Percentiles rank a stretch among this genome's conserved stretches.
phyloP scores from a whole-genome alignment of 345 rosid genomes.

The Brassica cretica region DNA sequence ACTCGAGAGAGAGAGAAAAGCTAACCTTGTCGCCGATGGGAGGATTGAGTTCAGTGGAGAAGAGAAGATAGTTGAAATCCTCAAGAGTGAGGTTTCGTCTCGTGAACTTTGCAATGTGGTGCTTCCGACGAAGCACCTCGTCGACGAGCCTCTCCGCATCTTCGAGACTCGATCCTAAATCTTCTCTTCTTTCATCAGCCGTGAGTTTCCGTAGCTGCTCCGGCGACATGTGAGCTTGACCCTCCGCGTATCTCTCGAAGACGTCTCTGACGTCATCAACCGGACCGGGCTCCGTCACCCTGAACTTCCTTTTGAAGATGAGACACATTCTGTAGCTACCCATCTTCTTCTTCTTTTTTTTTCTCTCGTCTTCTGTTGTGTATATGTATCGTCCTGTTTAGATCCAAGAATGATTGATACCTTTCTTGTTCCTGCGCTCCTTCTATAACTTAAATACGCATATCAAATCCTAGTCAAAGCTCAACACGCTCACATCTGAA shows the following conservation, averaged over 20 bases:
- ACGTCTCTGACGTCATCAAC: conserved; percentile 61
- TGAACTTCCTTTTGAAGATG: conserved; percentile 74
- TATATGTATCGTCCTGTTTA: conserved; percentile 15
- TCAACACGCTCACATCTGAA: conserved; percentile 28
- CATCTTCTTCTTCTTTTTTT: conserved; percentile 39
- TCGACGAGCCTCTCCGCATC: conserved; percentile 62
- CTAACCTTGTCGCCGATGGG: conserved; percentile 54
- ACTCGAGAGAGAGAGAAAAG: not conserved
- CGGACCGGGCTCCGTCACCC: conserved; percentile 60
- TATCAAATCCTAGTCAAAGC: conserved; percentile 19
- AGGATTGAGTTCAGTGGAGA: conserved; percentile 65
- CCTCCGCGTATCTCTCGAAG: conserved; percentile 57
- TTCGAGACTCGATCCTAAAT: conserved; percentile 38
- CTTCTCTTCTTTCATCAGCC: conserved; percentile 45
- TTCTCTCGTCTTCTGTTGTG: not conserved
- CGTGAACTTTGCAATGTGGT: conserved; percentile 62
- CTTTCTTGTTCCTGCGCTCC: conserved; percentile 9
- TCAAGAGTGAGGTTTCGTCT: conserved; percentile 67
- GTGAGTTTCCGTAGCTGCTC: conserved; percentile 66
- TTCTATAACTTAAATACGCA: conserved; percentile 15
- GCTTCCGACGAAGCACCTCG: conserved; percentile 55
- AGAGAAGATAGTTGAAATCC: conserved; percentile 61
- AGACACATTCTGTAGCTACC: conserved; percentile 70
- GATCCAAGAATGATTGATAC: conserved; percentile 32
- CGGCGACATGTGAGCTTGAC: conserved; percentile 56